Evolutionary conservation across 768 basidiomycete species (phyloP).

Genomic region (Pisolithus albus): DNA sequence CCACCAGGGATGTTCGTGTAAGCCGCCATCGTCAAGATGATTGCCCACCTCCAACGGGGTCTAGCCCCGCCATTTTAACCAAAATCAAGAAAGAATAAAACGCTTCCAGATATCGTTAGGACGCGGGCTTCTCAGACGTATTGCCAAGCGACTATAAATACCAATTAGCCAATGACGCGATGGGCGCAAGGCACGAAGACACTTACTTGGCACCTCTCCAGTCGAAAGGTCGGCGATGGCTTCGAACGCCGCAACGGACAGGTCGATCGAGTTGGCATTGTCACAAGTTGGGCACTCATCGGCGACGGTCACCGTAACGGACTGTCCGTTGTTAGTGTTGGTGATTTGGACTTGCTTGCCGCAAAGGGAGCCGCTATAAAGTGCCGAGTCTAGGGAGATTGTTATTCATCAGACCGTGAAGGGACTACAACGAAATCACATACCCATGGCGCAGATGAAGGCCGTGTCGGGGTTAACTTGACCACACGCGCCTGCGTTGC

Average conservation of each 20-base stretch:
- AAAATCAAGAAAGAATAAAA: constrained; percentile 6
- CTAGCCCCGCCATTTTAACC: constrained; percentile 12
- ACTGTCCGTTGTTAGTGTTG: constrained; percentile 46
- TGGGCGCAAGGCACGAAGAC: neutral
- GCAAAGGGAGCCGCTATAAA: constrained; percentile 51
- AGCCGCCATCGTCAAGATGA: constrained; percentile 5
- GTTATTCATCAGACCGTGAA: neutral
- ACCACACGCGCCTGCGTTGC: constrained; percentile 79
- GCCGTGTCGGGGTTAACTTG: constrained; percentile 46
- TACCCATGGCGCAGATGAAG: constrained; percentile 58
- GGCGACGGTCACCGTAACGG: constrained; percentile 59
- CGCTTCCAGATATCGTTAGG: neutral
- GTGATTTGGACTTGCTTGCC: constrained; percentile 58
- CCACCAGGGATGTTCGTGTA: constrained; percentile 35
- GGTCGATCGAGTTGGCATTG: constrained; percentile 61
- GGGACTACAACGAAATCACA: constrained; percentile 11
- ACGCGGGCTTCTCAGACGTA: constrained; percentile 9
- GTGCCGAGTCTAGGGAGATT: constrained; percentile 37
- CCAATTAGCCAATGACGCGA: neutral
- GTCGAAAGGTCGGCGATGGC: constrained; percentile 40
- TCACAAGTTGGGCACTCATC: constrained; percentile 80
- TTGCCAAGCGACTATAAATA: constrained; percentile 24
- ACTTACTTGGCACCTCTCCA: constrained; percentile 57
- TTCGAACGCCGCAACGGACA: constrained; percentile 64
- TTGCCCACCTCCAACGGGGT: constrained; percentile 11